Conservation (phyloP, 768 basidiomycete genomes). For the Asterophora lycoperdoides region DNA sequence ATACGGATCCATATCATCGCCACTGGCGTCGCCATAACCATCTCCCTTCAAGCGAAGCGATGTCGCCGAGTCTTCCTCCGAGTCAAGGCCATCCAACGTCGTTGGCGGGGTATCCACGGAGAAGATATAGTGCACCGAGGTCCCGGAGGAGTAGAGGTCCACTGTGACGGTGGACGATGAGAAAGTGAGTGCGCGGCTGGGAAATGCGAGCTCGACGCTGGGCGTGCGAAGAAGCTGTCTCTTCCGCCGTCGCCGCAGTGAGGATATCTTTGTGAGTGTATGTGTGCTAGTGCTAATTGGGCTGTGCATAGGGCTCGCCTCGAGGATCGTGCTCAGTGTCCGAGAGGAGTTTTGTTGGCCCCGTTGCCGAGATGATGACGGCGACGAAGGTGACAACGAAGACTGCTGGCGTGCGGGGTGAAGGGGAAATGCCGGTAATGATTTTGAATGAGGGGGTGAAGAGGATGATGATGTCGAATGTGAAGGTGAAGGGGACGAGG, state of each 20-base stretch:
- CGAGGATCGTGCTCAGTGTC: constrained; percentile 21
- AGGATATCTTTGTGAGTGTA: constrained; percentile 10
- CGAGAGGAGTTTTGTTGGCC: constrained; percentile 9
- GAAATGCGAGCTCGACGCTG: constrained; percentile 34
- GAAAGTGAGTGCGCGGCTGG: constrained; percentile 14
- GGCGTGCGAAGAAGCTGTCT: constrained; percentile 32
- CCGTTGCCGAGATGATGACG: constrained; percentile 17
- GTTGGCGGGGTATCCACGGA: constrained; percentile 18
- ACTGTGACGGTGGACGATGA: constrained; percentile 4
- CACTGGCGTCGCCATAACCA: background rate
- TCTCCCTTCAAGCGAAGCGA: background rate
- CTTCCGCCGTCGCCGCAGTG: constrained; percentile 27
- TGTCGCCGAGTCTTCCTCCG: constrained; percentile 1
- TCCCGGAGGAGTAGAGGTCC: constrained; percentile 1
- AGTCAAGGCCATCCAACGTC: constrained; percentile 15
- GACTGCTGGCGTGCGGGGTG: background rate
- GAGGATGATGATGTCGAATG: background rate
- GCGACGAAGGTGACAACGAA: constrained; percentile 3
- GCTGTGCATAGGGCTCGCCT: constrained; percentile 9
- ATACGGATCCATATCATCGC: constrained; percentile 3
- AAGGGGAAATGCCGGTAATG: background rate
- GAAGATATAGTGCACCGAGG: constrained; percentile 9
- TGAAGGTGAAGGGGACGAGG: constrained; percentile 17
- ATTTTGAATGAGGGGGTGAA: background rate
- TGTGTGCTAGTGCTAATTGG: background rate